Percentiles rank a stretch among this genome's conserved stretches.
Evolutionary conservation across 805 yeast species (phyloP).

Genomic region (Saturnispora diversa): DNA sequence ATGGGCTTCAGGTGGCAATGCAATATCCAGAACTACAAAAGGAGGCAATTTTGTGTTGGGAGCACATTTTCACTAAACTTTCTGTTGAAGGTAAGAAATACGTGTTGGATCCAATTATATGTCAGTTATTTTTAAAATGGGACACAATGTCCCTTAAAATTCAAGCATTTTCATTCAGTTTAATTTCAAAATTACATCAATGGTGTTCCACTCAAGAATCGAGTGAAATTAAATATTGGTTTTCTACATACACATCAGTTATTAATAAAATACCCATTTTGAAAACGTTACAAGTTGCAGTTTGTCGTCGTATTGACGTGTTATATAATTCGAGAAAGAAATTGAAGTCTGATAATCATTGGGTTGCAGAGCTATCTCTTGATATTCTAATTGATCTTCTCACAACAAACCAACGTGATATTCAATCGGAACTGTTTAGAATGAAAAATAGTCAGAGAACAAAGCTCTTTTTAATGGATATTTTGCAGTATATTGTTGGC

Average conservation of each 20-base stretch:
- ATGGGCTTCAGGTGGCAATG: slow-evolving; percentile 74
- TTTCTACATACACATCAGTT: slow-evolving; percentile 9
- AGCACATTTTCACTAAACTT: slow-evolving; percentile 48
- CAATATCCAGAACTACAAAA: slow-evolving; percentile 53
- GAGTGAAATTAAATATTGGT: slow-evolving; percentile 10
- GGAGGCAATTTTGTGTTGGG: slow-evolving; percentile 63
- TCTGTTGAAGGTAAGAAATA: slow-evolving; percentile 51
- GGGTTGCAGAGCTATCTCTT: slow-evolving; percentile 66
- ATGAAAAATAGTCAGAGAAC: background rate
- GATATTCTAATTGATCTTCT: slow-evolving; percentile 53
- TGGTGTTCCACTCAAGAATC: slow-evolving; percentile 8
- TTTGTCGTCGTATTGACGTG: slow-evolving; percentile 16
- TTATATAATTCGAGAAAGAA: slow-evolving; percentile 43
- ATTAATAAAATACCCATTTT: slow-evolving; percentile 8
- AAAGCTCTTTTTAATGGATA: slow-evolving; percentile 1
- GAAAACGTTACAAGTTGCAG: slow-evolving; percentile 8
- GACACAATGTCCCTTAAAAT: slow-evolving; percentile 40
- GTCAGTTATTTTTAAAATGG: slow-evolving; percentile 69
- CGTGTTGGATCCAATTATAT: slow-evolving; percentile 64
- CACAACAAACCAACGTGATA: slow-evolving; percentile 13
- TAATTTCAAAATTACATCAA: slow-evolving; percentile 7
- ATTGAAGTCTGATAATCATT: slow-evolving; percentile 52
- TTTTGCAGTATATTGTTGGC: slow-evolving; percentile 6
- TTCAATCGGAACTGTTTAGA: slow-evolving; percentile 3
- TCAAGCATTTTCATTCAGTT: slow-evolving; percentile 36